Evolutionary conservation across 2,329 filamentous ascomycete species (phyloP).

Genomic region (Apiospora saccharicola): DNA sequence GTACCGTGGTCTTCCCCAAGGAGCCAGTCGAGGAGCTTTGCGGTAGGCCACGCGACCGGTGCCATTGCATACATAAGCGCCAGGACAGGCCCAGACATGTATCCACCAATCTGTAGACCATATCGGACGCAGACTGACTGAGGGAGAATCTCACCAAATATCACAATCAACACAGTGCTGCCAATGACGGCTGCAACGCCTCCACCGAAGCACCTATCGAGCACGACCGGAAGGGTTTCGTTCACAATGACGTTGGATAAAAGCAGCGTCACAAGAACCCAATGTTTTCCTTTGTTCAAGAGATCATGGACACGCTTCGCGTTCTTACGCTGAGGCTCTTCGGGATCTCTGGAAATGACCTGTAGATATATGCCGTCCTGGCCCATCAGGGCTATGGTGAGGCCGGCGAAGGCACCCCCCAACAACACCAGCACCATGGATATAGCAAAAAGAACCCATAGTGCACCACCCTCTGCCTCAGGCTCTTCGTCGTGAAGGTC

Average conservation of each 20-base stretch:
- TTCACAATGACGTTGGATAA: constrained; percentile 98
- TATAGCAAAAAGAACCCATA: constrained; percentile 83
- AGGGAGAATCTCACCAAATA: constrained; percentile 95
- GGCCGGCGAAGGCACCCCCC: constrained; percentile 91
- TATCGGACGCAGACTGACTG: constrained; percentile 97
- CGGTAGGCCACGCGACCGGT: constrained; percentile 91
- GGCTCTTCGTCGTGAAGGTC: constrained; percentile 54
- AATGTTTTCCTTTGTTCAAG: constrained; percentile 90
- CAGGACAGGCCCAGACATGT: constrained; percentile 88
- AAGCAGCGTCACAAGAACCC: constrained; percentile 94
- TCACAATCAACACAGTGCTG: constrained; percentile 94
- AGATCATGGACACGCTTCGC: constrained; percentile 82
- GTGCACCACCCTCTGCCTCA: constrained; percentile 64
- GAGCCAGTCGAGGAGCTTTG: constrained; percentile 91
- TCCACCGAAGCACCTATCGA: constrained; percentile 92
- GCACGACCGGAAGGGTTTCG: constrained; percentile 92
- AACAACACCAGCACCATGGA: constrained; percentile 84
- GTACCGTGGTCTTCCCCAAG: constrained; percentile 96
- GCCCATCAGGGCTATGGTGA: constrained; percentile 82
- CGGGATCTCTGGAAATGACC: constrained; percentile 86
- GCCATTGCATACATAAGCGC: constrained; percentile 90
- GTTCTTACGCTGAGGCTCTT: constrained; percentile 85
- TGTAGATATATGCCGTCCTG: constrained; percentile 97
- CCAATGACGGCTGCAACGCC: constrained; percentile 94
- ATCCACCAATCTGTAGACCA: constrained; percentile 92